Percentiles rank a stretch among this genome's conserved stretches.
Evolutionary conservation across 1,284 basidiomycete genomes (phyloP).

Genomic region (Ustilago hordei): DNA sequence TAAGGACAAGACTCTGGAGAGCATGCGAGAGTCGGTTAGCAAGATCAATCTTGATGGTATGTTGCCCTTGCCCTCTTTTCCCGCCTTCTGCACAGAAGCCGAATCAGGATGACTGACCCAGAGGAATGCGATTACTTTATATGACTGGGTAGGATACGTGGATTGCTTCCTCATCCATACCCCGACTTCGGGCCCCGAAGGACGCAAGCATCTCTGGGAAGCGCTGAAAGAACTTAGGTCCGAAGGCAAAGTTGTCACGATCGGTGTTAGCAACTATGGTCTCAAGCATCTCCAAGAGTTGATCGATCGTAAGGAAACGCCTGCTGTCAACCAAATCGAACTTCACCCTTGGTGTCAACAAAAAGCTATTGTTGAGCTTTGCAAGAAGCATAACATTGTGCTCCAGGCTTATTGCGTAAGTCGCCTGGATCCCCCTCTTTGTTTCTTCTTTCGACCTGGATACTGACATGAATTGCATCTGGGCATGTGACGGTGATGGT

Average conservation of each 20-base stretch:
- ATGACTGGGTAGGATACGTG: constrained; percentile 29
- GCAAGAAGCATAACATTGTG: constrained; percentile 44
- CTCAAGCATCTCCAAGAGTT: constrained; percentile 45
- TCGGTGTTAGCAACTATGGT: constrained; percentile 48
- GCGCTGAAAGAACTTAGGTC: constrained; percentile 41
- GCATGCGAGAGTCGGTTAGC: constrained; percentile 36
- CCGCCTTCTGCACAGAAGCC: not conserved
- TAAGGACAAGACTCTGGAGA: constrained; percentile 35
- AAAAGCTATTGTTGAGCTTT: constrained; percentile 40
- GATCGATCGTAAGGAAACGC: constrained; percentile 26
- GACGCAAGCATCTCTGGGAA: constrained; percentile 45
- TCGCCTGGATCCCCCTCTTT: not conserved
- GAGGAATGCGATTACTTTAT: not conserved
- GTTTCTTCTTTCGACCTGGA: not conserved
- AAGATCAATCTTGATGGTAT: constrained; percentile 40
- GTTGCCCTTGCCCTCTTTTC: not conserved
- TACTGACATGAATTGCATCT: not conserved
- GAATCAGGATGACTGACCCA: not conserved
- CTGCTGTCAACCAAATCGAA: constrained; percentile 50
- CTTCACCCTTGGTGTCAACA: constrained; percentile 54
- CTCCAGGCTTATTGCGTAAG: constrained; percentile 47
- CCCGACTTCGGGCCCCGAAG: constrained; percentile 41
- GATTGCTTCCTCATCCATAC: constrained; percentile 55
- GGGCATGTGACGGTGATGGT: not conserved
- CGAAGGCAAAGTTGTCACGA: constrained; percentile 44